phyloP scores from a whole-genome alignment of 306 rosid species.

The Cicer judaicum region DNA sequence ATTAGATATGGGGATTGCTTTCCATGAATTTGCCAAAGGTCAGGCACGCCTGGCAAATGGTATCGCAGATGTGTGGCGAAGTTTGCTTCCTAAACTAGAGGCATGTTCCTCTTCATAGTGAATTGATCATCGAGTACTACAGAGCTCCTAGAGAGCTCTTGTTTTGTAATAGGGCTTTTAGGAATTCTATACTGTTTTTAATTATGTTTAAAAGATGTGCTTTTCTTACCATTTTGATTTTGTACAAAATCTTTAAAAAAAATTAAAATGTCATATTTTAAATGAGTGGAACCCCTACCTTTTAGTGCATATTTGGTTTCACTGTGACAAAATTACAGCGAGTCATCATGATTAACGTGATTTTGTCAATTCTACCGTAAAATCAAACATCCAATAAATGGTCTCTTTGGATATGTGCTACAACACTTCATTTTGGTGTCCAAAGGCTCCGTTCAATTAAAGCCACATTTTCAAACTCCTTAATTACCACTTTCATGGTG shows the following conservation, averaged over 20 bases:
- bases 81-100: constrained; percentile 96
- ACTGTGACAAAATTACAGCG: no score
- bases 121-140: constrained; percentile 34
- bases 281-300: no score
- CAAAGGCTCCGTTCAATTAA: no score
- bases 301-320: no score
- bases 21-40: constrained; percentile 95
- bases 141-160: constrained; percentile 43
- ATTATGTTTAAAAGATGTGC: constrained; percentile 47
- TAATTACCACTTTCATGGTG: no score
- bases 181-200: constrained; percentile 50
- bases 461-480: no score
- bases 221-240: constrained; percentile 39
- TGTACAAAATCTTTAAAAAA: constrained; percentile 62
- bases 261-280: constrained; percentile 31
- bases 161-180: constrained; percentile 45
- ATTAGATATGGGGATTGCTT: constrained; percentile 84
- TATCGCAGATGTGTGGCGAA: constrained; percentile 92
- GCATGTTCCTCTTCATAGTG: constrained; percentile 61
- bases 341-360: no score
- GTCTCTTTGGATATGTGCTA: no score
- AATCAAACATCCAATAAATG: no score
- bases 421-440: no score
- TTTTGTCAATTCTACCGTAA: no score
- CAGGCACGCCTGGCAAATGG: constrained; percentile 89